Evolutionary conservation across 257 asterid genomes (phyloP).

Genomic region (Ophiorrhiza pumila): DNA sequence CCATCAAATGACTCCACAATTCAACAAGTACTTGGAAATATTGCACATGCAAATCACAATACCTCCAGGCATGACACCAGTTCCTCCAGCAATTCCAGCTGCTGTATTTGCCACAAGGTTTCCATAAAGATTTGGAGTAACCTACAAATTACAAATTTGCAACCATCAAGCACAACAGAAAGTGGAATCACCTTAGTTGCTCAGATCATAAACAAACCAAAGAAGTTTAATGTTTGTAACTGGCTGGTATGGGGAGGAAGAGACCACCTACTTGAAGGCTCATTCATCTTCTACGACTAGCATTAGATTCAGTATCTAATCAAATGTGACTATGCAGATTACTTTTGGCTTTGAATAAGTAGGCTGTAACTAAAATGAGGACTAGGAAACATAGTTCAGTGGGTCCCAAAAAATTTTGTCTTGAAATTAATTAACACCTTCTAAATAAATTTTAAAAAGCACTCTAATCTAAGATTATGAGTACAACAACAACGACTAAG

Average conservation of each 20-base stretch:
- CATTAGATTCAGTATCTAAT: neutral
- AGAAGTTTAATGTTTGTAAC: neutral
- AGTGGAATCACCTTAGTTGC: neutral
- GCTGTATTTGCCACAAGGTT: conserved; percentile 86
- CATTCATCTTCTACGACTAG: neutral
- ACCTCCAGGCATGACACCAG: conserved; percentile 99
- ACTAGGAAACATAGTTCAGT: neutral
- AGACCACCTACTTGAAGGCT: neutral
- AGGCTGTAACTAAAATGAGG: neutral
- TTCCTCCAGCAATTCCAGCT: conserved; percentile 99
- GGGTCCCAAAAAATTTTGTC: neutral
- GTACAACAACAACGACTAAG: no score
- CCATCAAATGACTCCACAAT: no score
- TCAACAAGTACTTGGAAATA: neutral
- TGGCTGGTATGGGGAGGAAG: neutral
- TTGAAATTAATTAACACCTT: neutral
- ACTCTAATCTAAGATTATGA: neutral
- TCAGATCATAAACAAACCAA: neutral
- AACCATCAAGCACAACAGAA: neutral
- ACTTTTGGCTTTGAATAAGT: neutral
- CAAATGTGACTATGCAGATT: conserved; percentile 3
- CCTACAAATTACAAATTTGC: conserved; percentile 43
- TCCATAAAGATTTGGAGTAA: conserved; percentile 96
- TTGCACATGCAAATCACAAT: conserved; percentile 17
- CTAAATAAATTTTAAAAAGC: no score